These are phyloP conservation scores for Leccinum boreale DNA, from an alignment of 768 basidiomycete species.

Conservation along the genomic window DNA sequence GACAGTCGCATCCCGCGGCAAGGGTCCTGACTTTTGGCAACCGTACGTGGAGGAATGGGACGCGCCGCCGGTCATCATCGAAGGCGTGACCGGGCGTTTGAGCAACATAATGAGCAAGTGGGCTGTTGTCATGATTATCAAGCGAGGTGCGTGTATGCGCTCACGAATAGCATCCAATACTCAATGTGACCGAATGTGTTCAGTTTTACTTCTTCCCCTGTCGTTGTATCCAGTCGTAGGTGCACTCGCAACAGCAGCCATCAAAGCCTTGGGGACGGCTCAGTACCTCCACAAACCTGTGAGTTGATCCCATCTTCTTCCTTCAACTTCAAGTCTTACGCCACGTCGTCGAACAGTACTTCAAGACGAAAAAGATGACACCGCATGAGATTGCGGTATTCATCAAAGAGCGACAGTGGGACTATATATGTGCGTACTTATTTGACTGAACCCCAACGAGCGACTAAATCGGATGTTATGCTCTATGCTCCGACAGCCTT, in stretches of 20 bases:
- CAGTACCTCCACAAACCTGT: slow-evolving; percentile 68
- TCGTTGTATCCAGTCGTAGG: slow-evolving; percentile 71
- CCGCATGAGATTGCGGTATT: slow-evolving; percentile 65
- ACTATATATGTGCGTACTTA: slow-evolving; percentile 61
- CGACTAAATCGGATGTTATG: not conserved
- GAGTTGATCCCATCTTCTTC: slow-evolving; percentile 16
- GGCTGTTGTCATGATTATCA: slow-evolving; percentile 16
- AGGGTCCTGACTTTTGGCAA: slow-evolving; percentile 80
- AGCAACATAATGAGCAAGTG: slow-evolving; percentile 12
- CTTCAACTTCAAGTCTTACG: not conserved
- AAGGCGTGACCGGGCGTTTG: slow-evolving; percentile 22
- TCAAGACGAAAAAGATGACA: slow-evolving; percentile 80
- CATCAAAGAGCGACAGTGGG: slow-evolving; percentile 88
- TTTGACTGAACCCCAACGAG: not conserved
- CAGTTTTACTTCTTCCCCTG: slow-evolving; percentile 60
- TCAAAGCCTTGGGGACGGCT: slow-evolving; percentile 68
- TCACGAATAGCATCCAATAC: not conserved
- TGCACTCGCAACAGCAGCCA: slow-evolving; percentile 53
- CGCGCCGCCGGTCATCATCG: slow-evolving; percentile 45
- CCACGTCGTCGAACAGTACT: slow-evolving; percentile 54
- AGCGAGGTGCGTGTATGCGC: slow-evolving; percentile 19
- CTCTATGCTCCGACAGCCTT: slow-evolving; percentile 49
- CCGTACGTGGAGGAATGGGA: slow-evolving; percentile 83
- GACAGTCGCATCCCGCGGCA: slow-evolving; percentile 80
- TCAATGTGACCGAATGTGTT: not conserved